These are phyloP conservation scores for Coemansia sp. DNA, from an alignment of 192 early-diverging fungal species.

Conservation along the genomic window DNA sequence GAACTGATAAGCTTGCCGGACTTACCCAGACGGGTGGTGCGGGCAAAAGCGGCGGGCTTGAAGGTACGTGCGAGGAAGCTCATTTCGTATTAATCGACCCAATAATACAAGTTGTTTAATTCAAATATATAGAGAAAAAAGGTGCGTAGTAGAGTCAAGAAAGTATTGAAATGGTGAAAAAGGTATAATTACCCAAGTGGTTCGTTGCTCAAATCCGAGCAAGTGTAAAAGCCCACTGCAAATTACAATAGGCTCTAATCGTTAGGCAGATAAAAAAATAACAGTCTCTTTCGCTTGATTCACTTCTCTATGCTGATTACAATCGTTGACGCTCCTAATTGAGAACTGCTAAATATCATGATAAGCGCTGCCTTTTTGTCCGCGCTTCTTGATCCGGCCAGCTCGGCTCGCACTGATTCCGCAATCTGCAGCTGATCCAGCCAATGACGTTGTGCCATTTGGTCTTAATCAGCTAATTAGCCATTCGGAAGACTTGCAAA, in stretches of 20 bases:
- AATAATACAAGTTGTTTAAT: background rate
- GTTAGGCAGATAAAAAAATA: too few relatives aligned
- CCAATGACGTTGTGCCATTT: background rate
- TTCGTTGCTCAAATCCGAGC: background rate
- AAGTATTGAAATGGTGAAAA: slow-evolving; percentile 4
- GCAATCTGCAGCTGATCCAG: background rate
- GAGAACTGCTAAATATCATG: too few relatives aligned
- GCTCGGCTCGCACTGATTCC: background rate
- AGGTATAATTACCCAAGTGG: background rate
- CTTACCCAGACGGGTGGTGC: slow-evolving; percentile 42
- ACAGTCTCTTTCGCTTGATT: too few relatives aligned
- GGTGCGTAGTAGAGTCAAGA: background rate
- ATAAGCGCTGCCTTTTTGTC: too few relatives aligned
- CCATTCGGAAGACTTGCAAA: background rate
- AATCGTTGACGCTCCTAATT: too few relatives aligned
- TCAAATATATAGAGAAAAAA: slow-evolving; percentile 10
- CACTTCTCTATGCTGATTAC: too few relatives aligned
- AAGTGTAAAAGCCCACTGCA: background rate
- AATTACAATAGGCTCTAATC: too few relatives aligned
- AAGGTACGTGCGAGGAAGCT: slow-evolving; percentile 40
- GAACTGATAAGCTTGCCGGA: background rate
- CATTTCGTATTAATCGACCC: slow-evolving; percentile 15
- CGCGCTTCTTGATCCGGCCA: background rate
- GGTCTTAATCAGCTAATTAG: background rate
- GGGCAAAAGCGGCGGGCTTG: slow-evolving; percentile 38